Evolutionary conservation across 2,329 filamentous ascomycete species (phyloP), one percentile per base, ranked within the genome.

Genomic region (Calonectria pteridis): DNA sequence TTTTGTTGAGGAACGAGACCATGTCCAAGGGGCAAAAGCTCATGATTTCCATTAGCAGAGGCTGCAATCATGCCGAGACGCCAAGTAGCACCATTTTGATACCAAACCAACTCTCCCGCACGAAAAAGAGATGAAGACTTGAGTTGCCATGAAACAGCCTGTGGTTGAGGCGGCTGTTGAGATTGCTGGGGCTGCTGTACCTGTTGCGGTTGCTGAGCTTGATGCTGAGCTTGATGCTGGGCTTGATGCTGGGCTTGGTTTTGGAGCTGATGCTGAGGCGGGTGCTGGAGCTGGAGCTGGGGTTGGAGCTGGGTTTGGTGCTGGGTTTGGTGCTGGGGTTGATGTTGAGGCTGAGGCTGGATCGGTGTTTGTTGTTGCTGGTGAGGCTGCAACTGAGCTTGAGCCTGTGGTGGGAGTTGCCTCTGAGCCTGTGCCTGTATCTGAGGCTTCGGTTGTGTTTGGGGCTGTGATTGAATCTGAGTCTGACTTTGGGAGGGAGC

Each of bases 21-120:
- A 71, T 87, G 84, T 11, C 83, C 84, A 40, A 86, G 83, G 23
- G 86, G 87, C n/a, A 86, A 82, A 37, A 88, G 78, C 68, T 84
- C 83, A 51, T 85, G 81, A 62, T 80, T 78, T 11, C 80, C 77
- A 6, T 75, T 79, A n/a, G 75, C 78, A 18, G 82, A 81, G 74
- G 80, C 72, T 40, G 83, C 75, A 71, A 89, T 84, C 64, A 89
- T 80, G 6, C 88, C 88, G 0, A 90, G 82, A 40, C 88, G 86
- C 87, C 88, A 89, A 1, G 86, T 85, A 28, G 82, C 84, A 9
- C 84, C 83, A 29, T 87, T 87, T 74, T 86, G 85, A 71, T 84
- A 89, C 88, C 88, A 90, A 7, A 89, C 86, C 20, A 89, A 81
- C 74, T 90, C 88, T 49, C 88, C 88, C 1, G 83, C 81, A 66